phyloP scores from a whole-genome alignment of 148 eudicot genomes.

The Vaccinium darrowii region DNA sequence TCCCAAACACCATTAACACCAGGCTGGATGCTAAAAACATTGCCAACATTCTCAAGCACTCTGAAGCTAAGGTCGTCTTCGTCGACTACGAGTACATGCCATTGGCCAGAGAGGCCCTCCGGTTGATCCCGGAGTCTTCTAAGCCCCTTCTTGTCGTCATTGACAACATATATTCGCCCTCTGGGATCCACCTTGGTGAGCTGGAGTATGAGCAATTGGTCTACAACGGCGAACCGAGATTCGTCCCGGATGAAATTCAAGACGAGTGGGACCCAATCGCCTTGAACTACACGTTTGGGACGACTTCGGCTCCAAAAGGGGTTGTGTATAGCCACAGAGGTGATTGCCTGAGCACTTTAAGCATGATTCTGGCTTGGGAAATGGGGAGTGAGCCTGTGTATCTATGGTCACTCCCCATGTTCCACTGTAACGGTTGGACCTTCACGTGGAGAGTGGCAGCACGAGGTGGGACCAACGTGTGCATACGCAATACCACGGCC shows the following conservation, averaged over 20 bases:
- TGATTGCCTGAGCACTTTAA: slow-evolving; percentile 37
- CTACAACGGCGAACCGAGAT: slow-evolving; percentile 38
- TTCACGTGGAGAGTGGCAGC: slow-evolving; percentile 97
- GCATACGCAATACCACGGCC: slow-evolving; percentile 66
- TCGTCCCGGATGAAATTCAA: slow-evolving; percentile 22
- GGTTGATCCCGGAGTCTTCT: slow-evolving; percentile 25
- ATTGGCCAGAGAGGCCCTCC: slow-evolving; percentile 55
- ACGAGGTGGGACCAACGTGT: slow-evolving; percentile 86
- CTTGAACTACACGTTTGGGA: slow-evolving; percentile 82
- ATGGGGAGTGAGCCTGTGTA: slow-evolving; percentile 77
- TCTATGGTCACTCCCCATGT: slow-evolving; percentile 89
- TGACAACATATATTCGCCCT: slow-evolving; percentile 49
- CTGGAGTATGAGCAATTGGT: slow-evolving; percentile 70
- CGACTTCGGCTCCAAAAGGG: slow-evolving; percentile 78
- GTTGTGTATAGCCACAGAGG: slow-evolving; percentile 72
- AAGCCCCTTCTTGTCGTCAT: slow-evolving; percentile 53
- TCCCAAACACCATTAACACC: no score
- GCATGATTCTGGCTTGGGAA: slow-evolving; percentile 71
- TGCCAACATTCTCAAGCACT: no score
- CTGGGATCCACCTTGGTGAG: slow-evolving; percentile 43
- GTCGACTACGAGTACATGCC: slow-evolving; percentile 58
- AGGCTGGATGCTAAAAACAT: no score
- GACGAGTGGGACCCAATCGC: slow-evolving; percentile 88
- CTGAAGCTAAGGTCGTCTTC: slow-evolving; percentile 54
- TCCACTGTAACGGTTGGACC: slow-evolving; percentile 96